Conservation (phyloP, 2,329 filamentous ascomycete species). For the Colletotrichum sansevieriae region DNA sequence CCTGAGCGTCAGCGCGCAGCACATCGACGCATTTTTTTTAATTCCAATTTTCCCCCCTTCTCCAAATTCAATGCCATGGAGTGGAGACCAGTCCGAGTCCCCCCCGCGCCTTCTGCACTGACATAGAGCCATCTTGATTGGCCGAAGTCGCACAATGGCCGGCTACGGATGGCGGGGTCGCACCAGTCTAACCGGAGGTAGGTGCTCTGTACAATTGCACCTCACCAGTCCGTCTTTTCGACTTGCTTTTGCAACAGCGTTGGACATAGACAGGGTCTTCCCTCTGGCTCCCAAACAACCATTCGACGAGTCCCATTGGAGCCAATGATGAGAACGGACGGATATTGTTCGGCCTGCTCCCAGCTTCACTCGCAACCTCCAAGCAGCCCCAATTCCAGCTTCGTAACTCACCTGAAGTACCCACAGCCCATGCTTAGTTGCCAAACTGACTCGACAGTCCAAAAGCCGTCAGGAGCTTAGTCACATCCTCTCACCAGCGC, state of each 20-base stretch:
- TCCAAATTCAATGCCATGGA: constrained; percentile 28
- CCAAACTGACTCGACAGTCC: constrained; percentile 7
- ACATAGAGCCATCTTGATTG: background rate
- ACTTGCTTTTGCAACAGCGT: background rate
- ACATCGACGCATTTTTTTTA: background rate
- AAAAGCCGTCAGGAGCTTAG: background rate
- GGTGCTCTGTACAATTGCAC: background rate
- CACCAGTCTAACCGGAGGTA: background rate
- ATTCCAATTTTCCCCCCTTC: background rate
- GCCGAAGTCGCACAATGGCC: background rate
- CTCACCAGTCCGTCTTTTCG: constrained; percentile 1
- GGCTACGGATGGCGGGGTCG: constrained; percentile 30
- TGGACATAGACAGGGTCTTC: background rate
- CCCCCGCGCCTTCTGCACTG: constrained; percentile 6
- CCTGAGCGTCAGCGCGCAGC: background rate
- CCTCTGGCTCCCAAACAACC: background rate
- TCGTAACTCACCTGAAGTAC: background rate
- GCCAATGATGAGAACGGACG: background rate
- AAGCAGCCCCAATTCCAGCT: background rate
- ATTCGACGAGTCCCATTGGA: background rate
- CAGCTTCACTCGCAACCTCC: background rate
- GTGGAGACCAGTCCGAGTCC: background rate
- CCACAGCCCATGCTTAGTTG: background rate
- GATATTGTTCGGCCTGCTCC: too few species aligned
- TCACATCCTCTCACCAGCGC: background rate